Base-by-base conservation (phyloP, 208 protist genomes). In the Trypanosoma melophagium region DNA sequence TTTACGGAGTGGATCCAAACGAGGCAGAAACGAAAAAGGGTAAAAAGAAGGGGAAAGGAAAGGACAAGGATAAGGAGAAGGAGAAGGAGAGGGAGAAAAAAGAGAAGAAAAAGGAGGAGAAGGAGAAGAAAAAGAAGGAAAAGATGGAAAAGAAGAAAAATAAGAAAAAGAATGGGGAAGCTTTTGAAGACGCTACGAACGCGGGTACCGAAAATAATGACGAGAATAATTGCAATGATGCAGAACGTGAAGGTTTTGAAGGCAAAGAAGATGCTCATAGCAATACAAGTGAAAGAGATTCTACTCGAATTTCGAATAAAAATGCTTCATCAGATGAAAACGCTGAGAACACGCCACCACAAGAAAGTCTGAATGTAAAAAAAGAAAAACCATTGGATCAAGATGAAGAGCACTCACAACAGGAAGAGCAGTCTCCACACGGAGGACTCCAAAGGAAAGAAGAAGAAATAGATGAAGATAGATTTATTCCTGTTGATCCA, bases 181-280 rank as follows among this genome's bases (percentile, higher is more conserved):
- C 31, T 38, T 21, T 2, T 0, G 22, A 16, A 38, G 19, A 50
- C 12, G 1, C 14, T 51, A 7, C 45, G 7, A 19, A 41, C 28
- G 2, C 7, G 8, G 7, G 1, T 38, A 7, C 7, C 7, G 24
- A 40, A 17, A 4, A 38, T n/a, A 58, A 70, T 9, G 51, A 40
- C 12, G 62, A 67, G 7, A 44, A 50, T 17, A 53, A 40, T 19
- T 21, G 49, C 21, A 38, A 77, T 40, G 51, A 69, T 5, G 28
- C 5, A 35, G 5, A 35, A 5, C 3, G 1, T 35, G 28, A 35
- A 7, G 5, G 5, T 35, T 7, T 7, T 35, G 14, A 61, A 55
- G 41, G 25, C 28, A 35, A 35, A 7, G 28, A 5, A 35, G 28
- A 35, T 35, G 5, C 5, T 35, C 28, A 35, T 35, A 35, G 28